Evolutionary conservation across 2,329 filamentous ascomycete species (phyloP), one percentile per base, ranked within the genome.

Genomic region (Xylariaceae sp.): DNA sequence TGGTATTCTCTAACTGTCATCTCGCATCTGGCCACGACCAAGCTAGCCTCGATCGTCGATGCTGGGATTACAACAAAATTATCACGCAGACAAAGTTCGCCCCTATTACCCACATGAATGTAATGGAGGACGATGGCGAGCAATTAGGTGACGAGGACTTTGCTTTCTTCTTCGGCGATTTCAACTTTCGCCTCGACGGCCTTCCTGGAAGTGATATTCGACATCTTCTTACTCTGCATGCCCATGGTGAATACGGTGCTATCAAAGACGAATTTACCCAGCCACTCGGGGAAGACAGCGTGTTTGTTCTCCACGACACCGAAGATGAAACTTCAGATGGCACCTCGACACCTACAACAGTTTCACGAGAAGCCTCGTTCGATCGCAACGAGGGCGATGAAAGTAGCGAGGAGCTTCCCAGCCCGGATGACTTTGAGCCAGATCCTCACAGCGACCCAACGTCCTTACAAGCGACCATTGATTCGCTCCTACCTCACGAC

Each of bases 81-180:
- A 70, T 87, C 44, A 80, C 80, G 55, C 86, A 92, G 53, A 88
- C 90, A 1, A 87, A 85, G 63, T 97, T 97, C 68, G 84, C 88
- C 5, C 86, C 91, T 0, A 82, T 95, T 5, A 78, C 79, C 45
- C 82, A 88, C 59, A 78, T 82, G 0, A 86, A 89, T 7, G 84
- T 88, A 4, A 76, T 83, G 1, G 80, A 86, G 44, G 85, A 87
- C n/a, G 84, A 87, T 18, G 77, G 80, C 0, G 85, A 89, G 55
- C 83, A 79, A 42, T 87, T 99, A 64, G 92, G 90, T 0, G 89
- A 95, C 45, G 93, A 96, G 65, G 94, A 99, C 70, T 92, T 97
- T 75, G 86, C 87, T 0, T 97, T 99, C 70, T 97, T 93, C 91
- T 90, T 96, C 69, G 94, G 94, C 5, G 94, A 99, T 73, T 80